Base-by-base conservation (phyloP, 1,284 basidiomycete species). In the Boletus smithii region DNA sequence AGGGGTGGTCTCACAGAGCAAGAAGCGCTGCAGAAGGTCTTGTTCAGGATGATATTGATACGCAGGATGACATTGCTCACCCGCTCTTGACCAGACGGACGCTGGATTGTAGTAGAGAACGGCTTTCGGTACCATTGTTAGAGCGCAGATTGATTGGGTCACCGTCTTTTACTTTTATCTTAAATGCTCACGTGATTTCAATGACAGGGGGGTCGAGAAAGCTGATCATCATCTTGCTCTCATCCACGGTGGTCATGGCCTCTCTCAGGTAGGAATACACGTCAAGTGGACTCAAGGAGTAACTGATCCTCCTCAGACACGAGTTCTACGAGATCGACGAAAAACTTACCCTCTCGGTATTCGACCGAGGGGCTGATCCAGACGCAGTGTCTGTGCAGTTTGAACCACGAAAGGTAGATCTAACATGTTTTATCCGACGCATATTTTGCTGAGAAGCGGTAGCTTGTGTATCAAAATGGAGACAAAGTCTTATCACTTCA, bases 281-380 rank as follows among this genome's bases (percentile, higher is more conserved):
- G 27, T n/a, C 13, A 34, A 27, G 2, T 13, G 5, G 17, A 24
- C 32, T 34, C 22, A 5, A 10, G 20, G 3, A 3, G 23, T 17
- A 31, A 5, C 46, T 36, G 11, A 44, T 30, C 31, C 18, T 43
- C 29, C 29, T 48, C 33, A 92, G 91, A 66, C 81, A 93, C 70
- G 90, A 92, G 66, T 94, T 88, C 68, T 94, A 93, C 68, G 91
- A 94, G 69, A 86, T 83, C 3, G 85, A 91, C 51, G 81, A 88
- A 46, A 76, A 70, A 53, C 63, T 93, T 48, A 89, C 76, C 10
- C 64, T 93, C 57, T 84, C 86, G 43, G 71, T 94, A 57, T 93
- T 92, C 62, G 81, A 93, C 69, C 82, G 83, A 59, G 83, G 82
- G 52, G 88, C 81, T 26, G 81, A 88, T 63, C 78, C 85, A 13